A percentile compares a stretch with the other conserved stretches of the same genome.
These are phyloP conservation scores for Scutellospora calospora DNA, from an alignment of 371 early-diverging fungal species.

Conservation along the genomic window DNA sequence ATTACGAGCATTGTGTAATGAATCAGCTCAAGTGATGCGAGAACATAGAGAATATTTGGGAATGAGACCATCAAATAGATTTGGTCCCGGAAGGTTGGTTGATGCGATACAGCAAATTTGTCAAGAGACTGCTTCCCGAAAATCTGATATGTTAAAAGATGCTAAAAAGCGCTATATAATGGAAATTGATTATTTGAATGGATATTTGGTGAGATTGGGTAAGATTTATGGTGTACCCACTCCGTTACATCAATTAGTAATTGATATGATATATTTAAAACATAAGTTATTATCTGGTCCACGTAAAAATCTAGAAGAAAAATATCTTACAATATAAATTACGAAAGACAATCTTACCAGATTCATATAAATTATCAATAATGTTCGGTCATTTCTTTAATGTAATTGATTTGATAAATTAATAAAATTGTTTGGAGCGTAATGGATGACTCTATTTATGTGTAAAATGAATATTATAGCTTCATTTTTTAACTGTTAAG, in stretches of 20 bases:
- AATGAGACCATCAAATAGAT: slow-evolving; percentile 15
- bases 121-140: too few species aligned
- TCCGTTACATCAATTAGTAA: slow-evolving; percentile 16
- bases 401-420: too few species aligned
- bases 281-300: background rate
- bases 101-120: slow-evolving; percentile 33
- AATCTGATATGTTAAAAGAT: background rate
- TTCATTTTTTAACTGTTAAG: too few species aligned
- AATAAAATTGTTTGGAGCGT: too few species aligned
- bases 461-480: too few species aligned
- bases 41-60: slow-evolving; percentile 12
- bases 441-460: too few species aligned
- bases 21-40: slow-evolving; percentile 1
- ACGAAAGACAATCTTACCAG: too few species aligned
- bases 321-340: too few species aligned
- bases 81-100: background rate
- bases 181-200: slow-evolving; percentile 42
- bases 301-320: background rate
- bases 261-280: slow-evolving; percentile 29
- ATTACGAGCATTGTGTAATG: slow-evolving; percentile 5
- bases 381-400: too few species aligned
- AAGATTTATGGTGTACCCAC: slow-evolving; percentile 22
- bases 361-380: too few species aligned
- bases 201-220: slow-evolving; percentile 34
- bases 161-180: background rate